phyloP scores from a whole-genome alignment of 768 basidiomycete genomes.

The Amyloporia xantha region DNA sequence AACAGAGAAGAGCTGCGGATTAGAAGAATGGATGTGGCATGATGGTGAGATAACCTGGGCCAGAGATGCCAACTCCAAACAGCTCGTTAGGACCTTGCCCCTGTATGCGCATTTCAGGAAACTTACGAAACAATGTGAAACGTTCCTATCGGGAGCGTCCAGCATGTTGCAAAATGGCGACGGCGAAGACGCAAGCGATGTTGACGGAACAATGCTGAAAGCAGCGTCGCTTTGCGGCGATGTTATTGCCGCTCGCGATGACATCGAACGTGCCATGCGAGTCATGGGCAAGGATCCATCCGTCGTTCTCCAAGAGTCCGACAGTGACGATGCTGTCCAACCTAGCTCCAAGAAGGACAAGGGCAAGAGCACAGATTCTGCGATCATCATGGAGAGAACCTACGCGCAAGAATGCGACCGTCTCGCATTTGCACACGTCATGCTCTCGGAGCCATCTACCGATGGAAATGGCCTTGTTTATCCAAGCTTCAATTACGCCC shows the following conservation, averaged over 20 bases:
- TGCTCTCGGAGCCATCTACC: constrained; percentile 20
- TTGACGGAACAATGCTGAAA: constrained; percentile 32
- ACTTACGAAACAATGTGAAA: constrained; percentile 43
- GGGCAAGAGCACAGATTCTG: constrained; percentile 28
- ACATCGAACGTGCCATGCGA: constrained; percentile 41
- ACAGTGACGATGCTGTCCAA: background rate
- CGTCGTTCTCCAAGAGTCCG: background rate
- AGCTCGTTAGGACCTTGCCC: constrained; percentile 30
- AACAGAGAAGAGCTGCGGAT: constrained; percentile 31
- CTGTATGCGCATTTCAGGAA: constrained; percentile 48
- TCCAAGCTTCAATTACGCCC: constrained; percentile 29
- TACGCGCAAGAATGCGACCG: constrained; percentile 41
- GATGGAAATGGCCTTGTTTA: constrained; percentile 21
- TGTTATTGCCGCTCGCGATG: constrained; percentile 43
- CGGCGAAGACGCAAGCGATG: constrained; percentile 22
- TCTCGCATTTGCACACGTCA: constrained; percentile 41
- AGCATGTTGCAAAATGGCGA: constrained; percentile 30
- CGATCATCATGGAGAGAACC: constrained; percentile 31
- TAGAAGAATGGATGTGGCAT: constrained; percentile 44
- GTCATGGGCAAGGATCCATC: constrained; percentile 28
- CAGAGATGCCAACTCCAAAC: constrained; percentile 4
- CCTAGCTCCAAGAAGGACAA: constrained; percentile 17
- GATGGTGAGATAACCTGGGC: constrained; percentile 39
- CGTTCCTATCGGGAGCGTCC: constrained; percentile 40
- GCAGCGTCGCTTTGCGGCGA: constrained; percentile 44